Percentiles rank a stretch among this genome's conserved stretches.
Evolutionary conservation across 805 yeast species (phyloP).

Genomic region (Saccharomycopsis sp.): DNA sequence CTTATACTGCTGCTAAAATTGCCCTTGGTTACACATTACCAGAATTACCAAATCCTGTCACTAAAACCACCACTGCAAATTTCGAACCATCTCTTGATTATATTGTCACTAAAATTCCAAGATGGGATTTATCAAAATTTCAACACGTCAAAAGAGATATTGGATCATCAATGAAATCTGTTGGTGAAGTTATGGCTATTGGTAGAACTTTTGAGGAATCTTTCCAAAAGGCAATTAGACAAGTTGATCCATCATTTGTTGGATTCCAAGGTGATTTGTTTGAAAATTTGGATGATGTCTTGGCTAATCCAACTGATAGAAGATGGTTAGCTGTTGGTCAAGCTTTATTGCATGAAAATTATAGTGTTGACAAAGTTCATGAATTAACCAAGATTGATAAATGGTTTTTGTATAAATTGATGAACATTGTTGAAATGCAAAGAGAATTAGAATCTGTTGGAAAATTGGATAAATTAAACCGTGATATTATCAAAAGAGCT

Average conservation of each 20-base stretch:
- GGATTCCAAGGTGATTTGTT: slow-evolving; percentile 85
- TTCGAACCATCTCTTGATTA: slow-evolving; percentile 97
- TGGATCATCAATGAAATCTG: slow-evolving; percentile 97
- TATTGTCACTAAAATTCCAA: slow-evolving; percentile 94
- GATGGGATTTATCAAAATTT: slow-evolving; percentile 96
- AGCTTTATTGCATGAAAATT: slow-evolving; percentile 86
- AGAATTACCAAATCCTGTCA: slow-evolving; percentile 92
- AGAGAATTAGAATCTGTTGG: slow-evolving; percentile 64
- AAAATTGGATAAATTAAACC: slow-evolving; percentile 50
- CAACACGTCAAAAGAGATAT: slow-evolving; percentile 90
- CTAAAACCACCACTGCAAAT: slow-evolving; percentile 92
- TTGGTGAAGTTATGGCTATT: slow-evolving; percentile 98
- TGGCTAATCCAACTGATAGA: slow-evolving; percentile 87
- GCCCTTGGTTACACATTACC: slow-evolving; percentile 93
- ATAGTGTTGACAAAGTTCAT: slow-evolving; percentile 87
- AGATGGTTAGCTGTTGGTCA: slow-evolving; percentile 98
- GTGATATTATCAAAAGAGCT: slow-evolving; percentile 67
- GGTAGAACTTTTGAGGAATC: slow-evolving; percentile 98
- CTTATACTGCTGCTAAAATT: slow-evolving; percentile 97
- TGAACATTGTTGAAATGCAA: slow-evolving; percentile 89
- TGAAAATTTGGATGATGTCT: slow-evolving; percentile 69
- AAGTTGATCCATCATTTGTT: slow-evolving; percentile 82
- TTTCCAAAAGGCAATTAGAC: slow-evolving; percentile 95
- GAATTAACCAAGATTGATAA: slow-evolving; percentile 88
- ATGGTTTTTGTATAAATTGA: slow-evolving; percentile 90